Evolutionary conservation across 2,329 filamentous ascomycete genomes (phyloP), one percentile per base, ranked within the genome.

Genomic region (Chlorencoelia australis): DNA sequence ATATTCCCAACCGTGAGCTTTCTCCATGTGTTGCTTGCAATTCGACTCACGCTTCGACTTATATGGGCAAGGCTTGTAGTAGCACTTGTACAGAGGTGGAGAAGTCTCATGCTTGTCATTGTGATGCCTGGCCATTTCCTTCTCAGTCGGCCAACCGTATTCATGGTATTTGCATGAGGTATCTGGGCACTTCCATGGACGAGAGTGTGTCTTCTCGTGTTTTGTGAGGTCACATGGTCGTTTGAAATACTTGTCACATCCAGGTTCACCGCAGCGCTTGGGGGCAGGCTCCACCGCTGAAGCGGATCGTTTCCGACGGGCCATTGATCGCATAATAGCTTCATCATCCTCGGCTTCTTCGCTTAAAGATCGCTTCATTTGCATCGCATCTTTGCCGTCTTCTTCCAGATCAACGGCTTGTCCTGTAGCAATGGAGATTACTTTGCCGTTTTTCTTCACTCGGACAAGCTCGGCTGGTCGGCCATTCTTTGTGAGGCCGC

Each of bases 11-110:
- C 80, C 79, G 54, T 96, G 88, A 1, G 85, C 82, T 62, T 95
- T 95, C 66, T 96, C 89, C 88, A 95, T 95, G 63, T 96, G 88
- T 61, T 95, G 89, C 59, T 95, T 95, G 73, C 86, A 93, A 61
- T 96, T 96, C 45, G 83, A 91, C 65, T 94, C 83, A 41, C 88
- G 81, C 69, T 96, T 96, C 8, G 88, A 94, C 55, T 86, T 82
- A 66, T 96, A 96, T 1, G 83, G 78, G 69, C 91, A 96, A 16
- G 81, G 81, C 50, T 77, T 71, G 62, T 73, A 96, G 31, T 77
- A 64, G 63, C 91, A 98, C 63, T 84, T 78, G 61, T 78, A 94
- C 65, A 93, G 78, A 28, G 77, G 69, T 4, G 91, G 88, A 21
- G 78, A 70, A 35, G 73, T 64, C 13, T 84, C 88, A 65, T 98